A percentile compares a stretch with the other conserved stretches of the same genome.
Evolutionary conservation across 1,284 basidiomycete genomes (phyloP).

Genomic region (Lignosus rhinocerotis): DNA sequence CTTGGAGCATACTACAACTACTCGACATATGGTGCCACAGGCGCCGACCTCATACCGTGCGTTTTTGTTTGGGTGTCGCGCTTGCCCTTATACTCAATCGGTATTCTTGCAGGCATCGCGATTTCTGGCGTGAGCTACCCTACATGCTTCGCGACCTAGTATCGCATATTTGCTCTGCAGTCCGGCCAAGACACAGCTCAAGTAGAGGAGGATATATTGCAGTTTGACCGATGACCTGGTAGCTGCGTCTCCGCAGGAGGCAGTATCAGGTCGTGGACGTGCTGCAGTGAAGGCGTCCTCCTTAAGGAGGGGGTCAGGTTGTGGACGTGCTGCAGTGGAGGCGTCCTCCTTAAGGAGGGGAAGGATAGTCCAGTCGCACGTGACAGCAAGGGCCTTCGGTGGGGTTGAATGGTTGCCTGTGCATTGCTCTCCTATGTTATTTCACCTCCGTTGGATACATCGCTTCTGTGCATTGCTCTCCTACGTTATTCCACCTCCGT

Average conservation of each 20-base stretch:
- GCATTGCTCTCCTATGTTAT: conserved; percentile 7
- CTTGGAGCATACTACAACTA: conserved; percentile 85
- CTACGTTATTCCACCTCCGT: conserved; percentile 5
- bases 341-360: too few species aligned
- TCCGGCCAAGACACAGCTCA: conserved; percentile 62
- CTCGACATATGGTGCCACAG: conserved; percentile 77
- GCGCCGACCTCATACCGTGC: conserved; percentile 78
- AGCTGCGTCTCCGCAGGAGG: not conserved
- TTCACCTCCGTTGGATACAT: conserved; percentile 8
- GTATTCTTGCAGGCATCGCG: conserved; percentile 61
- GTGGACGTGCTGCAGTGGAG: too few species aligned
- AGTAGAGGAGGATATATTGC: conserved; percentile 74
- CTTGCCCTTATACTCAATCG: conserved; percentile 4
- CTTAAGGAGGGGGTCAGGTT: not conserved
- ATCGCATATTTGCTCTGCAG: conserved; percentile 71
- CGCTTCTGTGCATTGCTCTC: not conserved
- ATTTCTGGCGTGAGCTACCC: conserved; percentile 86
- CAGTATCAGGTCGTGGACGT: not conserved
- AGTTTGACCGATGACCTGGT: conserved; percentile 45
- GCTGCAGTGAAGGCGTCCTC: too few species aligned
- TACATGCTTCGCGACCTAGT: conserved; percentile 78
- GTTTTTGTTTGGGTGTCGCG: conserved; percentile 32
- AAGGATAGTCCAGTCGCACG: not conserved
- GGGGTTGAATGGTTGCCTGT: not conserved
- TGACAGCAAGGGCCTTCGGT: not conserved